Evolutionary conservation across 2,329 filamentous ascomycete genomes (phyloP).

Genomic region (Aspergillus neoniger): DNA sequence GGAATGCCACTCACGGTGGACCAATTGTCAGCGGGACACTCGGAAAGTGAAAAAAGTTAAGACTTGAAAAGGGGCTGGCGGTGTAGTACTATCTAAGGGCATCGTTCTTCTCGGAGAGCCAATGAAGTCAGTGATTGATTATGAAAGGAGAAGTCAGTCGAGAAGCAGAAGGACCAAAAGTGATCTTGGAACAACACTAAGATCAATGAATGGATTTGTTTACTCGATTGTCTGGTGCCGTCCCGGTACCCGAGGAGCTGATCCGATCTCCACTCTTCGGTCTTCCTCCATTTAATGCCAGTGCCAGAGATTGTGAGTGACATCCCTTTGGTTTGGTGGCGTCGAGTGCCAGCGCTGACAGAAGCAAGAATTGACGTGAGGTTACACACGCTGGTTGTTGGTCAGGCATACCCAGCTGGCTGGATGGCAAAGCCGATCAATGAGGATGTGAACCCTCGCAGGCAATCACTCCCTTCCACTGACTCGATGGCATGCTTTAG

Average conservation of each 20-base stretch:
- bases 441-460: neutral
- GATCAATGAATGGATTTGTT: neutral
- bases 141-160: neutral
- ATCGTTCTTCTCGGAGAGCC: neutral
- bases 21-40: slow-evolving; percentile 13
- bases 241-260: neutral
- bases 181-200: too few relatives aligned
- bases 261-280: neutral
- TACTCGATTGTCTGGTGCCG: slow-evolving; percentile 1
- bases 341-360: neutral
- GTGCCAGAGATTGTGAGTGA: neutral
- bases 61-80: neutral
- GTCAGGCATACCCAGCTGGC: neutral
- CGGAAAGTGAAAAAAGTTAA: neutral
- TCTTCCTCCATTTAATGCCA: neutral
- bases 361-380: neutral
- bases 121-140: neutral
- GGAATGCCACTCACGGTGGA: slow-evolving; percentile 16
- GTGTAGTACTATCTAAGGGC: slow-evolving; percentile 1
- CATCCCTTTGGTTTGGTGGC: neutral
- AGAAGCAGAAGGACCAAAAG: neutral
- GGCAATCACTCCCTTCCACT: neutral
- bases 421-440: neutral
- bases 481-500: neutral
- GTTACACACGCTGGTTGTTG: neutral